Conservation (phyloP, 305 asterid genomes). For the Galium porrigens region DNA sequence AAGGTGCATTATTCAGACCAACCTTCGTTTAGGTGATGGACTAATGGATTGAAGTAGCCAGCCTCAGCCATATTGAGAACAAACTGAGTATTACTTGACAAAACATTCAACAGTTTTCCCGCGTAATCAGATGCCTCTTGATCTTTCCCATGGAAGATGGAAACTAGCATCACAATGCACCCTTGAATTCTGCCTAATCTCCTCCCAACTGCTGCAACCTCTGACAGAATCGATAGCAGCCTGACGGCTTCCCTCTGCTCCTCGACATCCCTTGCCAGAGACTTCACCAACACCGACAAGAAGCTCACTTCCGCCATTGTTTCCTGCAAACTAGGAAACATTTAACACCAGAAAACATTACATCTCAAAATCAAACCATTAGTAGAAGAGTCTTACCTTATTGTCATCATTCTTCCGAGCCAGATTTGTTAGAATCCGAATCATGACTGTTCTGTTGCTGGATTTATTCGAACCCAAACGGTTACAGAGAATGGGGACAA, state of each 20-base stretch:
- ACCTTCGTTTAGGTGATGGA: constrained; percentile 62
- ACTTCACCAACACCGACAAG: constrained; percentile 44
- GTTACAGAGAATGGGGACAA: constrained; percentile 29
- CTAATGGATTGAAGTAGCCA: constrained; percentile 70
- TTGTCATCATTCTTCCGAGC: constrained; percentile 22
- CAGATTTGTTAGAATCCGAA: constrained; percentile 37
- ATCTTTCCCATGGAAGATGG: constrained; percentile 49
- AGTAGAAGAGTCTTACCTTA: constrained; percentile 36
- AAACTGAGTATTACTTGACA: constrained; percentile 63
- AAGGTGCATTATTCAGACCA: background rate
- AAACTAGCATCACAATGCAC: constrained; percentile 59
- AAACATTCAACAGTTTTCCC: constrained; percentile 31
- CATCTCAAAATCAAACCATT: background rate
- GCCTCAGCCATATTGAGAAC: constrained; percentile 94
- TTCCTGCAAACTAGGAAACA: constrained; percentile 46
- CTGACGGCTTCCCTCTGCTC: constrained; percentile 74
- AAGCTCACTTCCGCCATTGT: constrained; percentile 44
- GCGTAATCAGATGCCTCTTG: constrained; percentile 47
- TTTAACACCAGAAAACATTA: constrained; percentile 15
- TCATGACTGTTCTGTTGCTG: constrained; percentile 32
- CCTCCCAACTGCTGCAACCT: constrained; percentile 34
- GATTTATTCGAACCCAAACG: constrained; percentile 34
- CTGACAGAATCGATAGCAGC: constrained; percentile 35
- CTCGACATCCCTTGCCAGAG: constrained; percentile 36
- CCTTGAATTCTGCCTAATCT: constrained; percentile 62